A percentile compares a stretch with the other conserved stretches of the same genome.
Conservation (phyloP, 2,329 filamentous ascomycete species). For the Fusarium virguliforme region DNA sequence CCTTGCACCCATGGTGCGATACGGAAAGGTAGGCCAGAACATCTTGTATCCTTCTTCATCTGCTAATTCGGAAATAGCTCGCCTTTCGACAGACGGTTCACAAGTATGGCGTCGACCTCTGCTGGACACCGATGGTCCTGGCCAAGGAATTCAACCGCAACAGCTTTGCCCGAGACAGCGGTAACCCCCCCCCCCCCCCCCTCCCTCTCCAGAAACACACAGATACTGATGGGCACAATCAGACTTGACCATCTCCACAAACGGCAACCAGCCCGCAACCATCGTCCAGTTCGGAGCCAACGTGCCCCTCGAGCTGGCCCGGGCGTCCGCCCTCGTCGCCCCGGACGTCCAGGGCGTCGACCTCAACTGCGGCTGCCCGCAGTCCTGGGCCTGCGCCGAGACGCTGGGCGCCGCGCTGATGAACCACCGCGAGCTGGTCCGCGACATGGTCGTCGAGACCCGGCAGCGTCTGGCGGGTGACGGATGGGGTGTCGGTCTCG, state of each 20-base stretch:
- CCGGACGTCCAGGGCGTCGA: slow-evolving; percentile 77
- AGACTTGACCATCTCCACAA: slow-evolving; percentile 74
- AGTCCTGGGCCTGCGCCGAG: slow-evolving; percentile 80
- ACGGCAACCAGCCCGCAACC: slow-evolving; percentile 68
- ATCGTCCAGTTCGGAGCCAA: slow-evolving; percentile 79
- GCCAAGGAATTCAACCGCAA: slow-evolving; percentile 79
- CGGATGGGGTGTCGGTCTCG: slow-evolving; percentile 67
- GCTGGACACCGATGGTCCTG: slow-evolving; percentile 81
- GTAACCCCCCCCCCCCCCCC: slow-evolving; percentile 55
- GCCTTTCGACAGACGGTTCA: slow-evolving; percentile 79
- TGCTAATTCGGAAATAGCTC: slow-evolving; percentile 62
- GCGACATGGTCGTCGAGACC: slow-evolving; percentile 74
- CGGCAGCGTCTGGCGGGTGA: slow-evolving; percentile 66
- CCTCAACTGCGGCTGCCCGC: slow-evolving; percentile 81
- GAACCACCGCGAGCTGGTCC: slow-evolving; percentile 75
- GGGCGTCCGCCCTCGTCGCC: slow-evolving; percentile 74
- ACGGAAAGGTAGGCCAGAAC: slow-evolving; percentile 65
- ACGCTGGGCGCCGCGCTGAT: slow-evolving; percentile 79
- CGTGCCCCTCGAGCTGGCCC: slow-evolving; percentile 72
- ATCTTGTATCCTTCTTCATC: not conserved
- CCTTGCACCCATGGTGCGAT: slow-evolving; percentile 79
- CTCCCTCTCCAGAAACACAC: fast-evolving
- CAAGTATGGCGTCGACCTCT: slow-evolving; percentile 76
- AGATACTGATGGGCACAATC: slow-evolving; percentile 2
- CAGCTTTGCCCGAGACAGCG: slow-evolving; percentile 72